These are phyloP conservation scores for Hyphodiscus hymeniophilus DNA, from an alignment of 495 filamentous ascomycete genomes.

Conservation along the genomic window DNA sequence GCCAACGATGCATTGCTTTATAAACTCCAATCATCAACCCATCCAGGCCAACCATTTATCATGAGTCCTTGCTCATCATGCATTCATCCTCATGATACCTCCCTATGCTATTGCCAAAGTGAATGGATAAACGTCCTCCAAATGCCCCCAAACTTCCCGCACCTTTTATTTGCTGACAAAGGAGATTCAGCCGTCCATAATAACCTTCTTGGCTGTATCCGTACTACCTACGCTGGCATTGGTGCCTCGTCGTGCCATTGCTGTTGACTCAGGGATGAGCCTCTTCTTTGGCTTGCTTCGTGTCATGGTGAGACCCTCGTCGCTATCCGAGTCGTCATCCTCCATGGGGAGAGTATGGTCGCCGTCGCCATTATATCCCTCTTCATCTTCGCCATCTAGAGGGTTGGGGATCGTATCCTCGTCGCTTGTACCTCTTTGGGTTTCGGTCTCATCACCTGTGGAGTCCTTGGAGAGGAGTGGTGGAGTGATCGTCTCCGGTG, in stretches of 20 bases:
- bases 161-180: no score
- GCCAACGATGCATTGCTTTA: no score
- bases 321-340: constrained; percentile 44
- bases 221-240: constrained; percentile 45
- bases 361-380: constrained; percentile 40
- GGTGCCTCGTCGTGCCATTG: constrained; percentile 32
- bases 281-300: constrained; percentile 28
- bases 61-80: no score
- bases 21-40: no score
- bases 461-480: constrained; percentile 25
- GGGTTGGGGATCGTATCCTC: constrained; percentile 10
- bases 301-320: constrained; percentile 45
- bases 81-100: no score
- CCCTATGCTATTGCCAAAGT: no score
- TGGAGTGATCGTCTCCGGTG: constrained; percentile 46
- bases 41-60: no score
- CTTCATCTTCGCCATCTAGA: constrained; percentile 36
- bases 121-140: no score
- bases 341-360: constrained; percentile 24
- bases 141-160: no score
- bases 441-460: constrained; percentile 14
- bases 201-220: constrained; percentile 48
- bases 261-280: not conserved
- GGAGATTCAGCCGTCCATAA: constrained; percentile 12
- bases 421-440: constrained; percentile 5